Evolutionary conservation across 2,329 filamentous ascomycete species (phyloP), one percentile per base, ranked within the genome.

Genomic region (Colletotrichum eleusines): DNA sequence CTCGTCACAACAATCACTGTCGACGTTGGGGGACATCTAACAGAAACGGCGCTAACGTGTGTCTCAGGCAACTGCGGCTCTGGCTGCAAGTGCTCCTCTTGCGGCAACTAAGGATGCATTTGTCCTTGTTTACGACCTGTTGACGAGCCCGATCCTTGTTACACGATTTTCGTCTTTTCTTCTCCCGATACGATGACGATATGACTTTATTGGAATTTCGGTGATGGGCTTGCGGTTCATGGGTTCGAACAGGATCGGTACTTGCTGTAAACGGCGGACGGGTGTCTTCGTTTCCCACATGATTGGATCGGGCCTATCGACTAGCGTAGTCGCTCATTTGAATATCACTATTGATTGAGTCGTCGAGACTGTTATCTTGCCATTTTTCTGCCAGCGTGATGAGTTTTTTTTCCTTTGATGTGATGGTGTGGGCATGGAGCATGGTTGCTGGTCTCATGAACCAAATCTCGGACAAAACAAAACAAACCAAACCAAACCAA

Each of bases 21-120:
- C 58, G 33, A 35, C 23, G 33, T 42, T 35, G 44, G 44, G 44
- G 9, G 35, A n/a, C n/a, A n/a, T n/a, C n/a, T 42, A 33, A 42
- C 35, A 18, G 20, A 23, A 46, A 26, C 44, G 31, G n/a, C 54
- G 60, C 69, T 72, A 62, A 72, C 66, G 31, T 44, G 31, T 44
- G 54, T 70, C 59, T 61, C 28, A 72, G 69, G 69, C 69, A 73
- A 74, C 66, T 74, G 73, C 73, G 73, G 73, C 69, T 63, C 73
- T 38, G 64, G 63, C 73, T 74, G 73, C 72, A 64, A 55, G 61
- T 74, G 63, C 61, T 73, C 71, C 50, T 38, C 65, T 54, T 63
- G 67, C 62, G 61, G 63, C 66, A 23, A 58, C 38, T 71, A 71
- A 71, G n/a, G n/a, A 53, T 20, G 18, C 23, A 14, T 50, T 14